phyloP scores from a whole-genome alignment of 2,329 filamentous ascomycete genomes.

The Pseudocercospora pini-densiflorae region DNA sequence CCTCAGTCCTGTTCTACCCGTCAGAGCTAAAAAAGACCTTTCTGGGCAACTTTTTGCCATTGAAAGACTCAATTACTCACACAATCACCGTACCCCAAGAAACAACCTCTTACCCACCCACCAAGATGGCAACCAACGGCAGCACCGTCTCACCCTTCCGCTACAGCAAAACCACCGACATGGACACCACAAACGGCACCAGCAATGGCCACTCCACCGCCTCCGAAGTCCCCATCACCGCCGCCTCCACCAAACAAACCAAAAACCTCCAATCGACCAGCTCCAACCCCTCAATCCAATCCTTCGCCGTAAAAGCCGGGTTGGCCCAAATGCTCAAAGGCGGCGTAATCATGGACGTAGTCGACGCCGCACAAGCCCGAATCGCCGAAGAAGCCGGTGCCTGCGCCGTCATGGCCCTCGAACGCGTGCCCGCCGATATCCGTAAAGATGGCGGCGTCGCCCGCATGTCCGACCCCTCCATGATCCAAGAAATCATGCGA shows the following conservation, averaged over 20 bases:
- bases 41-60: conserved; percentile 9
- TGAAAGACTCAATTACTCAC: conserved; percentile 1
- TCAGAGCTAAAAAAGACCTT: background rate
- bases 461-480: conserved; percentile 91
- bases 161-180: conserved; percentile 19
- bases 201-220: conserved; percentile 29
- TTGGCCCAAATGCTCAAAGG: conserved; percentile 98
- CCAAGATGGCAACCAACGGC: conserved; percentile 25
- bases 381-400: conserved; percentile 98
- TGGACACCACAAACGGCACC: conserved; percentile 13
- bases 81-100: background rate
- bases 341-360: conserved; percentile 99
- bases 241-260: conserved; percentile 28
- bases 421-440: conserved; percentile 97
- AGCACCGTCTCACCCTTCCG: conserved; percentile 25
- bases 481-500: conserved; percentile 95
- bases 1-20: background rate
- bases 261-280: conserved; percentile 25
- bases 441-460: conserved; percentile 89
- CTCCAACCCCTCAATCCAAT: conserved; percentile 41
- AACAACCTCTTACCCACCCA: background rate
- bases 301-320: conserved; percentile 91
- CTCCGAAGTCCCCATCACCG: conserved; percentile 22
- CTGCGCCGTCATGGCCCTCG: conserved; percentile 96
- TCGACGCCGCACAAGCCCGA: conserved; percentile 85